These are phyloP conservation scores for Ceratobasidium sp. DNA, from an alignment of 1,284 basidiomycete genomes.

Conservation along the genomic window DNA sequence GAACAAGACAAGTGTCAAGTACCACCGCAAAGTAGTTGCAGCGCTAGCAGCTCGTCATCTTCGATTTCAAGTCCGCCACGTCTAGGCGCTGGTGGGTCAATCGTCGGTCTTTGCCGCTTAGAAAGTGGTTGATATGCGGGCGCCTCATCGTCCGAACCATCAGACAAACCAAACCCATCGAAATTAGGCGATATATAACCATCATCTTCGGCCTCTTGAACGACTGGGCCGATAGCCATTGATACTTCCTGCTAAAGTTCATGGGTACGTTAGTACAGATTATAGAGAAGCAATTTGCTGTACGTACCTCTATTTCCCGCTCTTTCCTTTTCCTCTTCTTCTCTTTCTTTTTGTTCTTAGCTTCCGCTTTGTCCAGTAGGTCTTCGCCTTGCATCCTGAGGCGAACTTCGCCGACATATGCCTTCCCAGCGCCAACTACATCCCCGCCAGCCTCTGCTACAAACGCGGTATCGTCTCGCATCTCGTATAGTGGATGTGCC, in stretches of 20 bases:
- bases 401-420: conserved; percentile 80
- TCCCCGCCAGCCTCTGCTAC: conserved; percentile 68
- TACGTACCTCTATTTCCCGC: conserved; percentile 70
- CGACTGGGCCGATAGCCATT: conserved; percentile 49
- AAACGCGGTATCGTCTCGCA: conserved; percentile 79
- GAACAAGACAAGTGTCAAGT: neutral
- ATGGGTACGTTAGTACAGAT: conserved; percentile 39
- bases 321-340: conserved; percentile 89
- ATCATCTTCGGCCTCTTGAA: conserved; percentile 62
- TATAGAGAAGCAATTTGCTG: neutral
- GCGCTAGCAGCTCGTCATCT: conserved; percentile 68
- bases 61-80: conserved; percentile 57
- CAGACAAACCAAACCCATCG: conserved; percentile 72
- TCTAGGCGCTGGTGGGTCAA: too few species aligned
- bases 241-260: neutral
- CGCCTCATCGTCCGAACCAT: conserved; percentile 60
- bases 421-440: conserved; percentile 74
- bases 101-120: conserved; percentile 53
- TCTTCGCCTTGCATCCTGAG: conserved; percentile 79
- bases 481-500: conserved; percentile 84
- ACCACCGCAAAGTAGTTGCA: conserved; percentile 59
- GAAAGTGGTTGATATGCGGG: conserved; percentile 58
- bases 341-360: conserved; percentile 88
- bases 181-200: conserved; percentile 82
- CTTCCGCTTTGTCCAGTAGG: conserved; percentile 82